These are phyloP conservation scores for Dactylellina leptospora DNA, from an alignment of 2,329 filamentous ascomycete species.

Conservation along the genomic window DNA sequence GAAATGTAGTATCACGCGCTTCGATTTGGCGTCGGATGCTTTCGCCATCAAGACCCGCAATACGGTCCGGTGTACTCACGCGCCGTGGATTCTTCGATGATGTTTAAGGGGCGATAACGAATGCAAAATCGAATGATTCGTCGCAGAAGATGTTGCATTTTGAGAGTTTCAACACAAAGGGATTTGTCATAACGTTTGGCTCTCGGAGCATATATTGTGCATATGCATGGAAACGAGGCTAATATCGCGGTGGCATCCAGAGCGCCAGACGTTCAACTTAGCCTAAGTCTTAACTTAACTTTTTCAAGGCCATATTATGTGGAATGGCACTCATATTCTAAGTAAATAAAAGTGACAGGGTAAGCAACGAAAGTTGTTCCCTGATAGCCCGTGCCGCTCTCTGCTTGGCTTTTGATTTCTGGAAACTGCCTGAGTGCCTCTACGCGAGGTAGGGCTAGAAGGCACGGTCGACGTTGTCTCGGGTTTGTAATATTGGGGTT, in stretches of 20 bases:
- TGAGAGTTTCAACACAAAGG: not conserved
- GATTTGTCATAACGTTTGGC: conserved; percentile 10
- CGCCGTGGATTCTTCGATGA: not conserved
- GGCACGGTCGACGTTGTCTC: not conserved
- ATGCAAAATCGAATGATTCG: not conserved
- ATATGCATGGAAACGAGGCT: not conserved
- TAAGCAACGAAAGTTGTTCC: too few relatives aligned
- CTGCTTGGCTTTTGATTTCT: too few relatives aligned
- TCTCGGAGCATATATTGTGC: not conserved
- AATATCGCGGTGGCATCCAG: not conserved
- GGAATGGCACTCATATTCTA: too few relatives aligned
- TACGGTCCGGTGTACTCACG: not conserved
- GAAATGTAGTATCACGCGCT: conserved; percentile 49
- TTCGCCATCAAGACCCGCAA: conserved; percentile 19
- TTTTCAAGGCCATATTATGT: too few relatives aligned
- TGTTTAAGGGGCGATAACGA: conserved; percentile 8
- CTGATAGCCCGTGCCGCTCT: too few relatives aligned
- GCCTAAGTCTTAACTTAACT: not conserved
- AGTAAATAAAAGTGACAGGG: too few relatives aligned
- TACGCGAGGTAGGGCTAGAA: too few relatives aligned
- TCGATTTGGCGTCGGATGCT: conserved; percentile 19
- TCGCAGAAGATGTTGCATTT: conserved; percentile 6
- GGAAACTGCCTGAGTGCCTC: too few relatives aligned
- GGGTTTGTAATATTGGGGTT: not conserved
- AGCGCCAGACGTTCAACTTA: not conserved